Conservation (phyloP, 441 rosid species). For the Populus hybrid region DNA sequence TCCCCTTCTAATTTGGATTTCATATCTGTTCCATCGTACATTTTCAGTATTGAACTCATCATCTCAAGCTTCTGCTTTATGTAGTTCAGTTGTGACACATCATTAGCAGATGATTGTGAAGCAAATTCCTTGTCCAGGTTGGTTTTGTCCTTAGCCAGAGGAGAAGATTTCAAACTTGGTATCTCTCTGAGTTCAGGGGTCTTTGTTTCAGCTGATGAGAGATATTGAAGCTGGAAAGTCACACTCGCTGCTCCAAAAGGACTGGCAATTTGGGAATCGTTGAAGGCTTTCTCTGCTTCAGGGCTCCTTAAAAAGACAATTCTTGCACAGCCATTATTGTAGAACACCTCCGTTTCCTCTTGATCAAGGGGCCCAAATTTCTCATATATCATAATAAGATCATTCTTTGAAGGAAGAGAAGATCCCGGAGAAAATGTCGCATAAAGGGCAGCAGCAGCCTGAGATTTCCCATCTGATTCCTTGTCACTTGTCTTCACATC, state of each 20-base stretch:
- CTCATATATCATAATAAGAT: conserved; percentile 46
- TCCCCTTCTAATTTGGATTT: conserved; percentile 43
- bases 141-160: conserved; percentile 1
- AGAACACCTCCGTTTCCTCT: conserved; percentile 42
- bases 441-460: conserved; percentile 37
- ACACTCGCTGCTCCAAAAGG: conserved; percentile 49
- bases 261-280: conserved; percentile 38
- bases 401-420: conserved; percentile 58
- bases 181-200: conserved; percentile 20
- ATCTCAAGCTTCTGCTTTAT: conserved; percentile 48
- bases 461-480: conserved; percentile 23
- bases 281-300: conserved; percentile 67
- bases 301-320: conserved; percentile 45
- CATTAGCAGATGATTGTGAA: conserved; percentile 12
- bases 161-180: conserved; percentile 15
- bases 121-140: conserved; percentile 14
- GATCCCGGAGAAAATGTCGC: conserved; percentile 65
- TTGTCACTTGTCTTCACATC: conserved; percentile 25
- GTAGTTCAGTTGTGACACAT: conserved; percentile 25
- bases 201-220: conserved; percentile 22
- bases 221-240: conserved; percentile 39
- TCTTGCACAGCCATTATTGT: conserved; percentile 35
- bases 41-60: conserved; percentile 38
- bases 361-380: conserved; percentile 54
- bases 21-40: conserved; percentile 36